Evolutionary conservation across 768 basidiomycete genomes (phyloP), one percentile per base, ranked within the genome.

Genomic region (Filobasidium floriforme): DNA sequence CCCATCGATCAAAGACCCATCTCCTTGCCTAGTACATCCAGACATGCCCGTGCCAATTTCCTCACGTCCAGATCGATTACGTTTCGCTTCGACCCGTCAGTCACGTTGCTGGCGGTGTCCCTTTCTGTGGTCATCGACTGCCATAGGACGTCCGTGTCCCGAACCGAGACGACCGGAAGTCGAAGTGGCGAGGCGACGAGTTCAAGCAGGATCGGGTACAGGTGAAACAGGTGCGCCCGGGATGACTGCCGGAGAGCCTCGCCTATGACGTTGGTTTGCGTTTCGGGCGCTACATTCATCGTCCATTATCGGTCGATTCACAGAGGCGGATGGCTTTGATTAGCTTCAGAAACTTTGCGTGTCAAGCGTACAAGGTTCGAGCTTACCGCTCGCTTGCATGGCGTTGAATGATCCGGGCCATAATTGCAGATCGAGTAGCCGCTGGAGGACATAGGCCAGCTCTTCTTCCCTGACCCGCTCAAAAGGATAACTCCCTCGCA

Each of bases 401-500:
- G 14, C 84, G 79, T 0, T 87, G 89, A 87, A 7, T 85, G 72
- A n/a, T 85, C 83, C 62, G 24, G 60, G 61, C 60, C 65, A 68
- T 1, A 96, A 79, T n/a, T 82, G 82, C 24, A 92, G 80, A 41
- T 84, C 82, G 14, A 85, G 80, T n/a, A 97, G 80, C 68, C 90
- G 89, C 49, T 84, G 84, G 14, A 97, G 79, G 29, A 92, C 84
- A 73, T 92, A 94, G 1, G 93, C 75, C 15, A 98, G 74, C 71
- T 97, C 94, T 71, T 94, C 91, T 77, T 97, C 92, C 28, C 90
- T 84, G 0, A 86, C 84, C 90, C 91, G 84, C 51, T 90, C 86
- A 79, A 96, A 93, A 0, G 94, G 94, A 66, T 93, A 81, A 67
- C 84, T 85, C 1, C 93, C 92, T n/a, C 93, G 84, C 40, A 97